Evolutionary conservation across 768 basidiomycete species (phyloP).

Genomic region (Lactifluus pinguis): DNA sequence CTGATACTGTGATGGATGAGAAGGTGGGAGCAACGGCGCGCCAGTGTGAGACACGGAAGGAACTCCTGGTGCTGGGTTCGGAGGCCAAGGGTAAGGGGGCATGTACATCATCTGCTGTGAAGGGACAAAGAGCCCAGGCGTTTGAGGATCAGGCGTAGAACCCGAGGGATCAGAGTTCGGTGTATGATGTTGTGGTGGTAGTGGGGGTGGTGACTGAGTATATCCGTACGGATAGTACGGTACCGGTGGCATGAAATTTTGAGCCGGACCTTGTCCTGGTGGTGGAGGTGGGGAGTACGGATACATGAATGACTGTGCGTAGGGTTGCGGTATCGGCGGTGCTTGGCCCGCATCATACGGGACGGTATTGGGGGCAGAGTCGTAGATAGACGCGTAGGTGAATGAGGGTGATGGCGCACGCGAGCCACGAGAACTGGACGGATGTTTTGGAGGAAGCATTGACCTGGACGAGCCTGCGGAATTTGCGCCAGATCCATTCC

Average conservation of each 20-base stretch:
- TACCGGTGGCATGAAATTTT: constrained; percentile 19
- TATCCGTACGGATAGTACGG: constrained; percentile 16
- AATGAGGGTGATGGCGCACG: constrained; percentile 71
- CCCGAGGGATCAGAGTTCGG: constrained; percentile 24
- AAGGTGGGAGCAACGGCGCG: constrained; percentile 24
- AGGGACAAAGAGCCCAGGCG: constrained; percentile 15
- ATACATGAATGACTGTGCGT: constrained; percentile 25
- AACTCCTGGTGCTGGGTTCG: constrained; percentile 18
- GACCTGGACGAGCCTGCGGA: constrained; percentile 53
- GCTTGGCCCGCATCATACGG: constrained; percentile 24
- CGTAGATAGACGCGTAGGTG: constrained; percentile 66
- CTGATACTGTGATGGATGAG: constrained; percentile 28
- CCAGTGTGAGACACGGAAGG: constrained; percentile 29
- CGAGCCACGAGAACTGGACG: constrained; percentile 58
- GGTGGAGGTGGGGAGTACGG: constrained; percentile 24
- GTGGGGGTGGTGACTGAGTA: constrained; percentile 6
- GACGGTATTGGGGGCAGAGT: constrained; percentile 35
- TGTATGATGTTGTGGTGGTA: constrained; percentile 13
- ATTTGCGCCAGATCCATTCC: constrained; percentile 32
- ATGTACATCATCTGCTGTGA: constrained; percentile 32
- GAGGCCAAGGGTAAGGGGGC: constrained; percentile 11
- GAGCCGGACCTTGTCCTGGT: constrained; percentile 17
- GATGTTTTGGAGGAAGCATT: constrained; percentile 38
- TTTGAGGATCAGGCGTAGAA: constrained; percentile 12
- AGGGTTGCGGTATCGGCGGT: constrained; percentile 26